phyloP scores from a whole-genome alignment of 1,284 basidiomycete genomes.

The Sporisorium iseilematis-ciliati region DNA sequence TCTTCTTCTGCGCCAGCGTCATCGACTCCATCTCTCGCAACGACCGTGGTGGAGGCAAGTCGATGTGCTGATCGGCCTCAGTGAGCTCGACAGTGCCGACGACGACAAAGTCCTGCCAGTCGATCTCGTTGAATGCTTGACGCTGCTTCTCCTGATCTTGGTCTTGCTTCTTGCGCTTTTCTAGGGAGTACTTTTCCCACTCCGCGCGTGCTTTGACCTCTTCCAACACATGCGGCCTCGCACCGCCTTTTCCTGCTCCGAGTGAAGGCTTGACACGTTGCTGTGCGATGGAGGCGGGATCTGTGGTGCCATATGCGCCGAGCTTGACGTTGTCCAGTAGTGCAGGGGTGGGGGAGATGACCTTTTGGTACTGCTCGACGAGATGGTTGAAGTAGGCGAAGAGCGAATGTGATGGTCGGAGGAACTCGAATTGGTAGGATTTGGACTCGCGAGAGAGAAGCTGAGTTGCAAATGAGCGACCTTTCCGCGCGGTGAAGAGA shows the following conservation, averaged over 20 bases:
- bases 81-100: slow-evolving; percentile 99
- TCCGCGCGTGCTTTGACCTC: slow-evolving; percentile 82
- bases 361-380: slow-evolving; percentile 94
- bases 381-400: slow-evolving; percentile 97
- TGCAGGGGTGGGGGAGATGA: slow-evolving; percentile 85
- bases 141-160: slow-evolving; percentile 80
- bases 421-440: slow-evolving; percentile 98
- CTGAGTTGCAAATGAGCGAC: slow-evolving; percentile 84
- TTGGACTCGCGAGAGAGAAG: slow-evolving; percentile 89
- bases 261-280: slow-evolving; percentile 24
- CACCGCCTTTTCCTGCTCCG: slow-evolving; percentile 55
- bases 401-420: slow-evolving; percentile 92
- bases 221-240: slow-evolving; percentile 81
- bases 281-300: slow-evolving; percentile 18
- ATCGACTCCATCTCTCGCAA: slow-evolving; percentile 94
- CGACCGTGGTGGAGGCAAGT: slow-evolving; percentile 93
- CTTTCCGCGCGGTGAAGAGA: slow-evolving; percentile 91
- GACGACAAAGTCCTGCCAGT: slow-evolving; percentile 99
- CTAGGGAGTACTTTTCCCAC: slow-evolving; percentile 86
- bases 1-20: slow-evolving; percentile 95
- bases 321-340: slow-evolving; percentile 77
- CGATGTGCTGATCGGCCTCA: slow-evolving; percentile 81
- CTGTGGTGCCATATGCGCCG: slow-evolving; percentile 51
- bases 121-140: slow-evolving; percentile 83
- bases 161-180: slow-evolving; percentile 85